Conservation (phyloP, 768 basidiomycete species). For the Suillus occidentalis region DNA sequence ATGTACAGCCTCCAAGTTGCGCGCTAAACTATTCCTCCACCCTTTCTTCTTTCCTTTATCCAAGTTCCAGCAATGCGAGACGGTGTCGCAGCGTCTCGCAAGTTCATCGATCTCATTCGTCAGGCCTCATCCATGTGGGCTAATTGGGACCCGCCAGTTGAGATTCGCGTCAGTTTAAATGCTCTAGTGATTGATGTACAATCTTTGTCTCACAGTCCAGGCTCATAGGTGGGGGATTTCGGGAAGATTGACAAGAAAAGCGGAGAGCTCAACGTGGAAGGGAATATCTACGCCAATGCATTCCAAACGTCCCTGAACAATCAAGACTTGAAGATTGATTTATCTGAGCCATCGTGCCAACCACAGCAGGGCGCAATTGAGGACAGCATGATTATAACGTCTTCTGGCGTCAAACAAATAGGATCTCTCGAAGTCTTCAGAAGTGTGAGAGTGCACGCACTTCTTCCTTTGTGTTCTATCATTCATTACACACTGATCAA, state of each 20-base stretch:
- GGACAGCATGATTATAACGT: constrained; percentile 22
- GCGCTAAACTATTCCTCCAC: not conserved
- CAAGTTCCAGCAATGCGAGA: constrained; percentile 7
- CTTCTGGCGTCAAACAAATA: constrained; percentile 20
- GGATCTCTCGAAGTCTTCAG: constrained; percentile 14
- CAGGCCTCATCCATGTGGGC: constrained; percentile 35
- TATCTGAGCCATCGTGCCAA: constrained; percentile 12
- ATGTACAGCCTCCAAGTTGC: not conserved
- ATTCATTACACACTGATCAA: not conserved
- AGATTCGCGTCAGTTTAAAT: constrained; percentile 27
- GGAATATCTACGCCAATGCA: constrained; percentile 32
- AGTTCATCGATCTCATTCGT: constrained; percentile 37
- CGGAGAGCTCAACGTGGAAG: constrained; percentile 30
- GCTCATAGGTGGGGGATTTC: constrained; percentile 35
- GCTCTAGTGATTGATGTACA: not conserved
- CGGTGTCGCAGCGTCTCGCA: constrained; percentile 18
- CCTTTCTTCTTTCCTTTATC: not conserved
- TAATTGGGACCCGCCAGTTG: constrained; percentile 37
- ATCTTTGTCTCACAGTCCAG: not conserved
- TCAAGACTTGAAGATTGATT: not conserved
- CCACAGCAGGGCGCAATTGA: constrained; percentile 18
- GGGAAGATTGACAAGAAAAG: constrained; percentile 30
- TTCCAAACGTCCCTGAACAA: constrained; percentile 20
- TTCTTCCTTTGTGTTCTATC: not conserved
- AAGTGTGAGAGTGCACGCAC: constrained; percentile 21